Base-by-base conservation (phyloP, 306 rosid species). In the Hippophae tibetana region DNA sequence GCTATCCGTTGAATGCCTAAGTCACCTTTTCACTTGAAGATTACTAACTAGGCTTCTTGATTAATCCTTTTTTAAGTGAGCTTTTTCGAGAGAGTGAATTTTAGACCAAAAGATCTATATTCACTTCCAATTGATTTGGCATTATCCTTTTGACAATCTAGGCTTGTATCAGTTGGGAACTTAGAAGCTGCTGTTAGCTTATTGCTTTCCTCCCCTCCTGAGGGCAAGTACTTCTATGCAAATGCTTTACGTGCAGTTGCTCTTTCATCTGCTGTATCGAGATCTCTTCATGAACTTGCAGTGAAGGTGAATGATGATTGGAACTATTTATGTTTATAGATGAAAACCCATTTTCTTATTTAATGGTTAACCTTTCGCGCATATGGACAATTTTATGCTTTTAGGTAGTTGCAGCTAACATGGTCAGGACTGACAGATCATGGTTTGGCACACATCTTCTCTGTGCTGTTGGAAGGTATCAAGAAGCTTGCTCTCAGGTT, bases 401-500 rank as follows among this genome's bases (percentile, higher is more conserved):
- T 56, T 65, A 92, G 99, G 99, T 88, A 64, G 96, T 92, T 57
- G 99, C 99, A 45, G 99, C 99, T 74, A 92, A 92, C 82, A 92
- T 88, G 99, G 99, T 92, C 61, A 81, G 96, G 79, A 93, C 88
- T 72, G 99, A 88, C 70, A 78, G 99, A 78, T 88, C 99, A 65
- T 65, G 88, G 8, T 88, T 96, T 13, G 99, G 96, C 67, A 92
- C 84, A 65, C 99, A 92, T 78, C 95, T 92, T 83, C 99, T 92
- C 25, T 92, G 99, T 59, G 99, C 96, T 58, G 99, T 92, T 52
- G 96, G 99, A 75, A 80, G 90, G 81, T 77, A 92, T 72, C 99
- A 92, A 71, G 99, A 92, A 81, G 99, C 99, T 56, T 92, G 99
- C 77, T 92, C 99, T 72, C 99, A 92, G 99, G 99, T 92, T 53